These are phyloP conservation scores for Pseudogymnoascus sp. DNA, from an alignment of 2,329 filamentous ascomycete genomes.

Conservation along the genomic window DNA sequence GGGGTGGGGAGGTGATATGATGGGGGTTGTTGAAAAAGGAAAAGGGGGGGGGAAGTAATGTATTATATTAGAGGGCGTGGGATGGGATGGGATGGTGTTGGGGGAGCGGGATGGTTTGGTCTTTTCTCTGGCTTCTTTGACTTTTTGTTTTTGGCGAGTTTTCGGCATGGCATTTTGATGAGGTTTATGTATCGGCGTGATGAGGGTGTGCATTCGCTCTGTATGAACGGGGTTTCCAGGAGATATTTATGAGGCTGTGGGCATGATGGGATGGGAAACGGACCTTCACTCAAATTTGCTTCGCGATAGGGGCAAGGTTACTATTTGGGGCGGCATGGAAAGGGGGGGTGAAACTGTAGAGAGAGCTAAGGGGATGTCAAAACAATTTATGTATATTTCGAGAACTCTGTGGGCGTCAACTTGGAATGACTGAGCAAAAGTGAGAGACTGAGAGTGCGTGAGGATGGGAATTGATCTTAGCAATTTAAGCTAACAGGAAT, in stretches of 20 bases:
- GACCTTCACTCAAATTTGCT: neutral
- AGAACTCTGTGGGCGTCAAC: neutral
- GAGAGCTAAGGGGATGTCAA: neutral
- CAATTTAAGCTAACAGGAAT: neutral
- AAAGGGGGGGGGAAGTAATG: neutral
- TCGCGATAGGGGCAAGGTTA: neutral
- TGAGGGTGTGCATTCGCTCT: neutral
- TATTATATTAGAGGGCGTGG: neutral
- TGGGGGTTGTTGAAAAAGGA: neutral
- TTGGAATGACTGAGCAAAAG: neutral
- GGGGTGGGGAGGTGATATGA: neutral
- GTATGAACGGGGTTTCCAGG: neutral
- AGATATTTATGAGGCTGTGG: neutral
- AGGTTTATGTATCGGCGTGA: neutral
- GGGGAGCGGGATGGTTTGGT: neutral
- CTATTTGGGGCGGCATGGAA: neutral
- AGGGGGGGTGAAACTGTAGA: neutral
- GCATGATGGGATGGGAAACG: neutral
- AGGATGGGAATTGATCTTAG: neutral
- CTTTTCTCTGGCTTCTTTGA: neutral
- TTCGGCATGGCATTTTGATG: neutral
- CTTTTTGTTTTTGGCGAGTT: neutral
- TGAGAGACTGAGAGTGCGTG: neutral
- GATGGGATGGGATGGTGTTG: neutral
- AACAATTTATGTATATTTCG: neutral